phyloP scores from a whole-genome alignment of 192 early-diverging fungal genomes.

The Gamsiella multidivaricata region DNA sequence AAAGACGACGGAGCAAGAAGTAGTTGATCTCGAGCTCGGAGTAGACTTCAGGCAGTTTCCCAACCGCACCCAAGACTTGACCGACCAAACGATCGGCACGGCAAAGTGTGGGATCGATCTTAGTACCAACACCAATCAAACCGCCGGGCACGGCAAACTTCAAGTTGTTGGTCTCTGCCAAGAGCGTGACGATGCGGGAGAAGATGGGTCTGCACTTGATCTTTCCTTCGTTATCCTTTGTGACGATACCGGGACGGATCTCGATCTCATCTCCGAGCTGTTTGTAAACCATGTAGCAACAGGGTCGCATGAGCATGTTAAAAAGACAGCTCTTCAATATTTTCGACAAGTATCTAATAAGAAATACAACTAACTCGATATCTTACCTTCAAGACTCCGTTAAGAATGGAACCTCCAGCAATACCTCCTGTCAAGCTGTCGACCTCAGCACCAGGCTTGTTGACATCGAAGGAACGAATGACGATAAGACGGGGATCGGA shows the following conservation, averaged over 20 bases:
- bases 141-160: constrained; percentile 99
- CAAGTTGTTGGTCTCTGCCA: constrained; percentile 90
- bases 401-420: constrained; percentile 96
- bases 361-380: no score
- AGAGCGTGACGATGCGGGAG: constrained; percentile 87
- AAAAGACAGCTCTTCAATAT: no score
- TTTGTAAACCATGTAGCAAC: constrained; percentile 12
- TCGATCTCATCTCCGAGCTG: constrained; percentile 95
- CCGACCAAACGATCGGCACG: constrained; percentile 97
- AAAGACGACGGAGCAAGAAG: constrained; percentile 93
- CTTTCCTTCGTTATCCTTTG: constrained; percentile 86
- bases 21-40: constrained; percentile 97
- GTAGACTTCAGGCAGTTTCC: constrained; percentile 93
- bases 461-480: constrained; percentile 98
- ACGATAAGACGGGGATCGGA: constrained; percentile 94
- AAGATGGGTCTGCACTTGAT: constrained; percentile 88
- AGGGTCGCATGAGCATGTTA: no score
- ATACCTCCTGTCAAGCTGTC: constrained; percentile 95
- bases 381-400: constrained; percentile 83
- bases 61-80: constrained; percentile 92
- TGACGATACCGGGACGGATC: constrained; percentile 94
- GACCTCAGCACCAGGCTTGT: constrained; percentile 97
- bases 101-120: constrained; percentile 95
- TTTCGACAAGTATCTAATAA: neutral
- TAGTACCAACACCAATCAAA: constrained; percentile 96